Percentiles rank a stretch among this genome's conserved stretches.
These are phyloP conservation scores for Agaricales sp. DNA, from an alignment of 1,284 basidiomycete species.

Conservation along the genomic window DNA sequence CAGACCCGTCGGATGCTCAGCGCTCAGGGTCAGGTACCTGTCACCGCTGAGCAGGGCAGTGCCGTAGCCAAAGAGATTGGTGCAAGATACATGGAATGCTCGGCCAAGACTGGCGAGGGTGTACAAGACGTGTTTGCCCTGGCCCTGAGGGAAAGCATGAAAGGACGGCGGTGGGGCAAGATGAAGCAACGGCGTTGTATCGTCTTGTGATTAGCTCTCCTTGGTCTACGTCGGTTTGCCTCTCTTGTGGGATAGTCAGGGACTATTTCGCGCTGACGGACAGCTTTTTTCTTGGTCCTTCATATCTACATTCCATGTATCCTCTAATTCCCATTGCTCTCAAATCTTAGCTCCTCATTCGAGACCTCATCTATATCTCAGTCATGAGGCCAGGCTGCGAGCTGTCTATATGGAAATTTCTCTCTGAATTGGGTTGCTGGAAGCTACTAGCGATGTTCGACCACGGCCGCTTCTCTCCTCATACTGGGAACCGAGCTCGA, in stretches of 20 bases:
- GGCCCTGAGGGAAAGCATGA: conserved; percentile 84
- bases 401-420: too few species aligned
- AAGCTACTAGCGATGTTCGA: neutral
- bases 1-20: conserved; percentile 86
- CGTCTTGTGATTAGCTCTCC: conserved; percentile 37
- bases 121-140: conserved; percentile 91
- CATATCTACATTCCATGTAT: neutral
- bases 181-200: conserved; percentile 71
- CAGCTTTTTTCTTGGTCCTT: neutral
- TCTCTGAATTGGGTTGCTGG: too few species aligned
- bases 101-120: conserved; percentile 82
- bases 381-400: too few species aligned
- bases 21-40: conserved; percentile 83
- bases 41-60: conserved; percentile 72
- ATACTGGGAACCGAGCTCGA: neutral
- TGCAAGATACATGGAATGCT: conserved; percentile 94
- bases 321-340: neutral
- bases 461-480: neutral
- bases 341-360: too few species aligned
- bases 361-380: too few species aligned
- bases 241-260: neutral
- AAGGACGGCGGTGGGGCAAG: conserved; percentile 55
- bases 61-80: conserved; percentile 85
- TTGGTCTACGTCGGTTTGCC: neutral
- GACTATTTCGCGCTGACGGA: too few species aligned